phyloP scores from a whole-genome alignment of 73 alveolate genomes.

The Tetrahymena malaccensis region DNA sequence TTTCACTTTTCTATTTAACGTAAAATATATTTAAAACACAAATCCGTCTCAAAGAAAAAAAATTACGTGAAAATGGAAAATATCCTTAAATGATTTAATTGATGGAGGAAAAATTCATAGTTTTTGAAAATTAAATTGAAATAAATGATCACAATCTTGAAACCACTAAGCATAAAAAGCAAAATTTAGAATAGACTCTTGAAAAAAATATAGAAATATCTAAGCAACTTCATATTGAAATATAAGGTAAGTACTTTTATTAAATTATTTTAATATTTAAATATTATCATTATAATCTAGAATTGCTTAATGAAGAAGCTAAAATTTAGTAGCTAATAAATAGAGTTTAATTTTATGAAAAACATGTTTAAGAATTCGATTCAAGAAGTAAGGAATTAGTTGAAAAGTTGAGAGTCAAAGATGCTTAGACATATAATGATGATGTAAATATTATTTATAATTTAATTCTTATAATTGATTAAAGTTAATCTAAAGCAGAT shows the following conservation, averaged over 20 bases:
- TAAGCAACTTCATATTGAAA: background rate
- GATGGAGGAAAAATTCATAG: background rate
- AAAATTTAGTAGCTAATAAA: background rate
- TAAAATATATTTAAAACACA: background rate
- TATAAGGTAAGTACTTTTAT: background rate
- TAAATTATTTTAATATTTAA: background rate
- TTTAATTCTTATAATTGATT: background rate
- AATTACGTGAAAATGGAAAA: background rate
- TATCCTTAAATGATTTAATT: background rate
- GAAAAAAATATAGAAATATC: background rate
- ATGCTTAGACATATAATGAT: background rate
- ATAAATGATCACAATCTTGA: background rate
- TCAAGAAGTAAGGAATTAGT: background rate
- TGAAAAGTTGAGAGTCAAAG: background rate
- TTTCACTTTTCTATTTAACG: background rate
- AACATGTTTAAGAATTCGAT: background rate
- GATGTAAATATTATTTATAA: background rate
- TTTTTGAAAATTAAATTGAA: background rate
- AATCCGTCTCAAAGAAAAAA: background rate
- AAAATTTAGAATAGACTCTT: background rate
- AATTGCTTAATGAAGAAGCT: background rate
- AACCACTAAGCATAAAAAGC: background rate
- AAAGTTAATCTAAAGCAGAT: no score
- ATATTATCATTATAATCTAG: background rate
- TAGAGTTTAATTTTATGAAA: background rate